These are phyloP conservation scores for Galerina sulciceps DNA, from an alignment of 768 basidiomycete species.

Conservation along the genomic window DNA sequence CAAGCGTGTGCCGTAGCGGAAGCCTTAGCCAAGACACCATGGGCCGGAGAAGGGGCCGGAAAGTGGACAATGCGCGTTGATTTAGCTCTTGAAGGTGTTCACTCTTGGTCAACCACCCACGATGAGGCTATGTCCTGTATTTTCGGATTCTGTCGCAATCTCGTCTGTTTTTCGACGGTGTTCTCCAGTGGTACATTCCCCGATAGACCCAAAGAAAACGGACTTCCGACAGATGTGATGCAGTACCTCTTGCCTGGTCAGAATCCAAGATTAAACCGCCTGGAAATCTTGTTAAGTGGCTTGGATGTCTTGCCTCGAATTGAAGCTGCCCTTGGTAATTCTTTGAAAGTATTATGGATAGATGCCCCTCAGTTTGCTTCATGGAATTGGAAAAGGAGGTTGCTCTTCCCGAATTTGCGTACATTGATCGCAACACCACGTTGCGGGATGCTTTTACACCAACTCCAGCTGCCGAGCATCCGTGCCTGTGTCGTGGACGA, in stretches of 20 bases:
- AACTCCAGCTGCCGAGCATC: constrained; percentile 10
- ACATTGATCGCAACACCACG: constrained; percentile 17
- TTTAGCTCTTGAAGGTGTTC: constrained; percentile 23
- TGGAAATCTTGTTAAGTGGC: constrained; percentile 22
- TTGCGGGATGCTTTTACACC: background rate
- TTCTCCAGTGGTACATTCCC: constrained; percentile 15
- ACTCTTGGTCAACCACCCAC: constrained; percentile 23
- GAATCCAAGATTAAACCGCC: constrained; percentile 19
- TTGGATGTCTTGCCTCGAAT: constrained; percentile 10
- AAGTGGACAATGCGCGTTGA: constrained; percentile 28
- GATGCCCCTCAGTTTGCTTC: background rate
- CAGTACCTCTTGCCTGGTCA: background rate
- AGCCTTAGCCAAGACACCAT: constrained; percentile 5
- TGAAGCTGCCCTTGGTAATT: constrained; percentile 8
- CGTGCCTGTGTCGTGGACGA: constrained; percentile 14
- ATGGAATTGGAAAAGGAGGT: background rate
- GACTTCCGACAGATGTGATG: too few relatives aligned
- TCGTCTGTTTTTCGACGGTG: constrained; percentile 27
- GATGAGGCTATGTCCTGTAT: constrained; percentile 22
- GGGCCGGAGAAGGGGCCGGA: background rate
- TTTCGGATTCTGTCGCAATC: constrained; percentile 25
- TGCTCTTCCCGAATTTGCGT: constrained; percentile 25
- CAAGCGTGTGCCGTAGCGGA: constrained; percentile 21
- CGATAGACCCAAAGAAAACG: background rate
- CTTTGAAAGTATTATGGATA: constrained; percentile 27